These are phyloP conservation scores for Teratosphaeria gauchensis DNA, from an alignment of 2,329 filamentous ascomycete genomes.

Conservation along the genomic window DNA sequence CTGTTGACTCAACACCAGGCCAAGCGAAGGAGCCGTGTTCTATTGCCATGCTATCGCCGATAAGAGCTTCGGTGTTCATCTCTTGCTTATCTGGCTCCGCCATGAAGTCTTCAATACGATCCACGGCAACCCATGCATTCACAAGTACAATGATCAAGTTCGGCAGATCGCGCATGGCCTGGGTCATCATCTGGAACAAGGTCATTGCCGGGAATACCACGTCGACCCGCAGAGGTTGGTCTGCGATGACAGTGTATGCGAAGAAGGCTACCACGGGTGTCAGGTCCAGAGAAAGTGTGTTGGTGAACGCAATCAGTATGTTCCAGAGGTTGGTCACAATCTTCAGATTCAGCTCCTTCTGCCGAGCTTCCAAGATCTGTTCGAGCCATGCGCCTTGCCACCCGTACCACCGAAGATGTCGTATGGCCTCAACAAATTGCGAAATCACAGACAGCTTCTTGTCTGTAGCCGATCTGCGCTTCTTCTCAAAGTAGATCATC, in stretches of 20 bases:
- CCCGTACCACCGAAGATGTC: slow-evolving; percentile 71
- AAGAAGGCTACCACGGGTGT: slow-evolving; percentile 77
- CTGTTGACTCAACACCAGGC: slow-evolving; percentile 55
- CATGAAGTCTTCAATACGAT: slow-evolving; percentile 80
- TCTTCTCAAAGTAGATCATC: slow-evolving; percentile 59
- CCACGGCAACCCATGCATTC: slow-evolving; percentile 74
- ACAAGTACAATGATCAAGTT: slow-evolving; percentile 64
- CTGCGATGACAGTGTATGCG: slow-evolving; percentile 65
- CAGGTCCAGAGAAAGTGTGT: slow-evolving; percentile 59
- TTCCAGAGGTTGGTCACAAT: slow-evolving; percentile 55
- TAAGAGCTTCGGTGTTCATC: slow-evolving; percentile 27
- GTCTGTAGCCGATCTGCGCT: slow-evolving; percentile 66
- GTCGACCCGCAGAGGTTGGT: slow-evolving; percentile 61
- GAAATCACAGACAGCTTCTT: slow-evolving; percentile 68
- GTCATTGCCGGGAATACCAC: slow-evolving; percentile 80
- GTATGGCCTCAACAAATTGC: slow-evolving; percentile 78
- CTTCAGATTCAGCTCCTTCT: slow-evolving; percentile 56
- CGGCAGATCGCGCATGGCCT: slow-evolving; percentile 64
- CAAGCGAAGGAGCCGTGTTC: slow-evolving; percentile 65
- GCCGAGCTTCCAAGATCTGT: slow-evolving; percentile 57
- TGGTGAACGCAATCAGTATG: slow-evolving; percentile 56
- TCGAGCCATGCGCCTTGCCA: slow-evolving; percentile 70
- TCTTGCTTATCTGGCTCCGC: slow-evolving; percentile 61
- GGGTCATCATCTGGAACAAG: slow-evolving; percentile 67
- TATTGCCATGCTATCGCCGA: slow-evolving; percentile 37